Base-by-base conservation (phyloP, 208 protist genomes). In the Tetramitus jugosus region DNA sequence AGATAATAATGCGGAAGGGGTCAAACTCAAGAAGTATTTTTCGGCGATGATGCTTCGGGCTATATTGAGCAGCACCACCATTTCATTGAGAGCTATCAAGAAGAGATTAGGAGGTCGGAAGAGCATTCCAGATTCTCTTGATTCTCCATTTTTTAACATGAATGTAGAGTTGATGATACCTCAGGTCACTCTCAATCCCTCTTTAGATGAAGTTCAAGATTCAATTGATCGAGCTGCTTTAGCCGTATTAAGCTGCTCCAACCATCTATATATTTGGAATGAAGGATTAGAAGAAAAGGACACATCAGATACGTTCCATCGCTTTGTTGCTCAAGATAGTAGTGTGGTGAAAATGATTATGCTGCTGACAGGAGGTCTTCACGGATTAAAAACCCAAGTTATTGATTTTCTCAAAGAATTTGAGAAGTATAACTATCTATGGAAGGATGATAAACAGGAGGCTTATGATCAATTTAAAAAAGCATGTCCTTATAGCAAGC, bases 91-190 rank as follows among this genome's bases (percentile, higher is more conserved):
- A 82, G 76, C 93, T 29, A 81, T 97, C 31, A 96, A 95, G 85
- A 93, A 92, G 80, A 90, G 93, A 76, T 87, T 95, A 33, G 87
- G 89, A 76, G 10, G 29, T 29, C 91, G 92, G 72, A 84, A 86
- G n/a, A 88, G 91, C n/a, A 86, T 91, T 0, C n/a, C n/a, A n/a
- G n/a, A n/a, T n/a, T n/a, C n/a, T n/a, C n/a, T n/a, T n/a, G 91
- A 94, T 69, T 92, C 90, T 83, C 93, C 95, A 13, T 92, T 98
- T 81, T 97, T 98, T 81, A 91, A 97, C 68, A 91, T 97, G 33
- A 87, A 95, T 76, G 86, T 98, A 52, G 92, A 96, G 85, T 89
- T 98, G 3, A 84, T 91, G 45, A 87, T 94, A 76, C 95, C 94
- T 13, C 90, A 92, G 79, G 86, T 98, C 13, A 87, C 89, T 49